phyloP scores from a whole-genome alignment of 2,329 filamentous ascomycete species.

The Curvularia sp. region DNA sequence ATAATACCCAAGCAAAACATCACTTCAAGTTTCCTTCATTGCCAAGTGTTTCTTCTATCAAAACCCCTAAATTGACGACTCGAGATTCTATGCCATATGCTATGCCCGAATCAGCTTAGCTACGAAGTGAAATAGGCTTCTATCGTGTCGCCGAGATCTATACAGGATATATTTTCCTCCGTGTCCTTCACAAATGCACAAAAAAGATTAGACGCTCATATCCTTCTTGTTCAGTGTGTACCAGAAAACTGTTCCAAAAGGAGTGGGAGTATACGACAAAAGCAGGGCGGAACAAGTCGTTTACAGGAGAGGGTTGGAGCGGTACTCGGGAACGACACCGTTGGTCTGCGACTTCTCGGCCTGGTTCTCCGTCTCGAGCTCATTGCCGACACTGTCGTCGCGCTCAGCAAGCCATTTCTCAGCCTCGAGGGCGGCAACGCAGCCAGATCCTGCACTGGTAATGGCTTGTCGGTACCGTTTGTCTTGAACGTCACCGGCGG shows the following conservation, averaged over 20 bases:
- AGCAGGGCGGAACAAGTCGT: neutral
- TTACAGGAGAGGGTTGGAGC: conserved; percentile 68
- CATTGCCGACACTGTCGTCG: conserved; percentile 63
- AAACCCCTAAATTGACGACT: conserved; percentile 15
- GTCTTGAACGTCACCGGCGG: conserved; percentile 96
- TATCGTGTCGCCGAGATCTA: conserved; percentile 22
- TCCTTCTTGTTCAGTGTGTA: conserved; percentile 20
- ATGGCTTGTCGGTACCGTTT: conserved; percentile 98
- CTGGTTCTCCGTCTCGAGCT: conserved; percentile 58
- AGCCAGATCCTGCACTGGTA: conserved; percentile 93
- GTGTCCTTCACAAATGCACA: conserved; percentile 7
- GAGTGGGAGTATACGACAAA: conserved; percentile 1
- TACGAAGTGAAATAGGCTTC: conserved; percentile 1
- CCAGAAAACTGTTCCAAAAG: conserved; percentile 13
- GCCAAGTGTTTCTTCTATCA: conserved; percentile 17
- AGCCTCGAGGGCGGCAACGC: conserved; percentile 92
- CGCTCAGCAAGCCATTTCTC: conserved; percentile 89
- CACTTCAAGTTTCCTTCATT: conserved; percentile 16
- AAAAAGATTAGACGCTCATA: conserved; percentile 23
- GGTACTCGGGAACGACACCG: conserved; percentile 67
- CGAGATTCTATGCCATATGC: conserved; percentile 35
- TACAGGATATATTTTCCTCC: conserved; percentile 11
- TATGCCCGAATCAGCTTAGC: conserved; percentile 3
- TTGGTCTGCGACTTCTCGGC: conserved; percentile 60
- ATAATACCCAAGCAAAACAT: neutral